These are phyloP conservation scores for Aspergillus novoparasiticus DNA, from an alignment of 2,329 filamentous ascomycete genomes.

Conservation along the genomic window DNA sequence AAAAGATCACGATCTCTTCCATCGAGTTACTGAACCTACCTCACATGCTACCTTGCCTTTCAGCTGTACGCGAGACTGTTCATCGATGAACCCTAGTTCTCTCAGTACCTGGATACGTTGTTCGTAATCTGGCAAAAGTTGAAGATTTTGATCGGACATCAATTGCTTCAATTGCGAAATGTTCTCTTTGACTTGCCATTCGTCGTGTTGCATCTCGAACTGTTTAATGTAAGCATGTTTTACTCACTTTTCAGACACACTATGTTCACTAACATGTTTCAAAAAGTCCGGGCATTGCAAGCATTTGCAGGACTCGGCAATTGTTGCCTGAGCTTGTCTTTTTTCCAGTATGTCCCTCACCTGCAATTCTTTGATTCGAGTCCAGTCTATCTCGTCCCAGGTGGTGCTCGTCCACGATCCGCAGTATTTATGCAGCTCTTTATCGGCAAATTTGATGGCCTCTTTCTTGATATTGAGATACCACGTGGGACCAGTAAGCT, in stretches of 20 bases:
- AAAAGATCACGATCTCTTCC: conserved; percentile 3
- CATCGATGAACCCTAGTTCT: conserved; percentile 90
- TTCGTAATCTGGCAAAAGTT: conserved; percentile 93
- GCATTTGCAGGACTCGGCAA: conserved; percentile 67
- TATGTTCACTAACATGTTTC: conserved; percentile 71
- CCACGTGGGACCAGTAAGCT: conserved; percentile 52
- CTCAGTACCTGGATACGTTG: conserved; percentile 90
- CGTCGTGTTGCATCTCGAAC: conserved; percentile 95
- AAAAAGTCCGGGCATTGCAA: conserved; percentile 75
- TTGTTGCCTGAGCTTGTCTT: conserved; percentile 64
- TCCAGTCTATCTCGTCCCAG: conserved; percentile 85
- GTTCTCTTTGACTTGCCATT: conserved; percentile 94
- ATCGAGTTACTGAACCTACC: conserved; percentile 37
- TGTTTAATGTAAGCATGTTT: conserved; percentile 41
- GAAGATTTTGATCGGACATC: conserved; percentile 94
- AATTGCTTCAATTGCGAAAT: conserved; percentile 83
- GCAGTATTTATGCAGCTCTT: conserved; percentile 69
- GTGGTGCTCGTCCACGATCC: conserved; percentile 71
- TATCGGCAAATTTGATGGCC: conserved; percentile 62
- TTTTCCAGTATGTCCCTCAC: conserved; percentile 78
- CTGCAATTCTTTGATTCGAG: conserved; percentile 77
- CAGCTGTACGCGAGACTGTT: conserved; percentile 81
- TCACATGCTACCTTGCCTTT: conserved; percentile 99
- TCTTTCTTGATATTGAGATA: conserved; percentile 56
- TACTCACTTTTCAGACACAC: background rate